Percentiles rank a stretch among this genome's conserved stretches.
Conservation (phyloP, 1,139 yeast genomes). For the Pichia sp. region DNA sequence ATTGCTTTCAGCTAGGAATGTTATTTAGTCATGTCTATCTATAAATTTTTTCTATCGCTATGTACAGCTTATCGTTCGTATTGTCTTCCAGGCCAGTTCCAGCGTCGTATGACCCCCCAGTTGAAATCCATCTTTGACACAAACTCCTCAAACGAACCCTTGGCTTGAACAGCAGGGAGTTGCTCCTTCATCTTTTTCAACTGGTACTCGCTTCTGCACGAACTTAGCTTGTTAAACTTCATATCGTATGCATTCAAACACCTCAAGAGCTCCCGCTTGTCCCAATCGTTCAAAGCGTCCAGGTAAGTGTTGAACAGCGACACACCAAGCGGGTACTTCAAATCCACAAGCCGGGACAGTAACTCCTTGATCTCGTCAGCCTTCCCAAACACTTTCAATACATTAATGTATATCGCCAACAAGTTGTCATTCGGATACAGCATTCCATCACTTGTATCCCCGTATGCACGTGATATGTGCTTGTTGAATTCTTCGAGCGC, state of each 20-base stretch:
- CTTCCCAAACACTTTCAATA: conserved; percentile 47
- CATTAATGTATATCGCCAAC: conserved; percentile 49
- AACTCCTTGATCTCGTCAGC: conserved; percentile 48
- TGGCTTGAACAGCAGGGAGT: conserved; percentile 13
- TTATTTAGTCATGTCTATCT: neutral
- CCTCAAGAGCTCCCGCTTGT: conserved; percentile 34
- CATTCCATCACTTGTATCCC: conserved; percentile 30
- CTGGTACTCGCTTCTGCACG: conserved; percentile 32
- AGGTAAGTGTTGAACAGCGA: conserved; percentile 34
- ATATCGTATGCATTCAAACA: conserved; percentile 37
- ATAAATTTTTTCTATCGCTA: neutral
- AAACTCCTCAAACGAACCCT: conserved; percentile 25
- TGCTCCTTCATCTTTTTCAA: conserved; percentile 21
- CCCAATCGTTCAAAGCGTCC: conserved; percentile 31
- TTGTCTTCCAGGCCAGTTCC: conserved; percentile 29
- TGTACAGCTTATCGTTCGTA: neutral
- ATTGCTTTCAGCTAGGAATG: too few species aligned
- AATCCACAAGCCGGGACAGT: conserved; percentile 56
- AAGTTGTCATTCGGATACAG: conserved; percentile 45
- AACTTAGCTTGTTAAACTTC: conserved; percentile 16
- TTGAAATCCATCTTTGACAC: conserved; percentile 23
- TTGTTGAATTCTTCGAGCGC: conserved; percentile 55
- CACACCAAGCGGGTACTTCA: conserved; percentile 45
- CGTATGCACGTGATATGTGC: conserved; percentile 32
- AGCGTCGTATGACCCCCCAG: conserved; percentile 28